A percentile compares a stretch with the other conserved stretches of the same genome.
phyloP scores from a whole-genome alignment of 257 asterid species.

The Leptodermis oblonga region DNA sequence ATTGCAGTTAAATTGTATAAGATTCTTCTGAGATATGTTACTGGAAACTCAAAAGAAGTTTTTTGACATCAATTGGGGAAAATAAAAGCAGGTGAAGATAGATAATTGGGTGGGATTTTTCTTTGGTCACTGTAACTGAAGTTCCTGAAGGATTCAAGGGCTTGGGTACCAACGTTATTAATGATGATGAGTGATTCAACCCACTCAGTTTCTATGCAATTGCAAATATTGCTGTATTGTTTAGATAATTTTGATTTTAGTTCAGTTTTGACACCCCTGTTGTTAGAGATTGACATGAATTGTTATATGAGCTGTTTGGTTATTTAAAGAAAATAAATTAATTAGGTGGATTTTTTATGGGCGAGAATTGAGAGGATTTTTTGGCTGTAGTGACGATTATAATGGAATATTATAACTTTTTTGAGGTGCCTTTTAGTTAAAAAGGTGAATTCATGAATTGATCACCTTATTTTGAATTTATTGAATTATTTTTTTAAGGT shows the following conservation, averaged over 20 bases:
- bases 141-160: slow-evolving; percentile 60
- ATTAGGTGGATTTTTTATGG: no score
- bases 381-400: no score
- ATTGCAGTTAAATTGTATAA: slow-evolving; percentile 16
- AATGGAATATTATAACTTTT: no score
- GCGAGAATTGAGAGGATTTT: no score
- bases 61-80: no score
- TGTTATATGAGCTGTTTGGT: neutral
- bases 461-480: no score
- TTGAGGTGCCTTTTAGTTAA: no score
- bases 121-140: slow-evolving; percentile 49
- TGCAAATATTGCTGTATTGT: slow-evolving; percentile 18
- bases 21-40: slow-evolving; percentile 23
- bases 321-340: no score
- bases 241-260: neutral
- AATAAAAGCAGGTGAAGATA: no score
- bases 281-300: neutral
- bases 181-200: slow-evolving; percentile 45
- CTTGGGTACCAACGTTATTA: slow-evolving; percentile 61
- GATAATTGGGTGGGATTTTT: no score
- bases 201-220: neutral
- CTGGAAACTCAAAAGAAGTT: slow-evolving; percentile 20
- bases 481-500: no score
- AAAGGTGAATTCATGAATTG: no score
- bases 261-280: slow-evolving; percentile 9